Evolutionary conservation across 805 yeast species (phyloP), one percentile per base, ranked within the genome.

Genomic region (Nakazawaea ambrosiae): DNA sequence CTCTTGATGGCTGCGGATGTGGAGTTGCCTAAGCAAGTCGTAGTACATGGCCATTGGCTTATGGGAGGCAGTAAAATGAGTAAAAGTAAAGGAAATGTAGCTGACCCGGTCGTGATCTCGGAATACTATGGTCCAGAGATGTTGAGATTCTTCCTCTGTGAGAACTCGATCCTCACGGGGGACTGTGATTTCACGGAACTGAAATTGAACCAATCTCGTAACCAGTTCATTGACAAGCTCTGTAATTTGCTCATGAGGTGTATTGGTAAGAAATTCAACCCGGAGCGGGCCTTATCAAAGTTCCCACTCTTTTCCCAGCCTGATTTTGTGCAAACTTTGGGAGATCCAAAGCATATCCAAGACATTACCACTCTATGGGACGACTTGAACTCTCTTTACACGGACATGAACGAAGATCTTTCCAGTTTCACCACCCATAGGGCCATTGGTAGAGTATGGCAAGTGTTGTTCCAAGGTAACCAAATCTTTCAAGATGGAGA

Each of bases 41-140:
- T 88, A 5, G 95, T 92, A 2, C 98, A 92, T 62, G 81, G 94
- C 5, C 98, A 92, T 57, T 92, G 97, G 97, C 65, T 89, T 17
- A 73, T 82, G 57, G 81, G 78, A 24, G 97, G 97, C 0, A 64
- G 76, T 31, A 92, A 92, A 54, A 92, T 92, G 98, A 84, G 95
- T 35, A 92, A 92, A 50, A 81, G 94, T 40, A 61, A 78, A 38
- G 96, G 97, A 0, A 92, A 92, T 53, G 97, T 90, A 8, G 94
- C 90, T 4, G 97, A 92, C 50, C 98, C 98, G 0, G 53, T 83
- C 15, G 72, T 63, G n/a, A 66, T 81, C 22, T 64, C 75, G 4
- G 65, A 72, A 0, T 55, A 66, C 29, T 85, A 82, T 49, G 96
- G 88, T 0, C 56, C 68, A n/a, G 92, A 84, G 55, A 59, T 84